phyloP scores from a whole-genome alignment of 2,329 filamentous ascomycete genomes.

The Hymenoscyphus fructigenus region DNA sequence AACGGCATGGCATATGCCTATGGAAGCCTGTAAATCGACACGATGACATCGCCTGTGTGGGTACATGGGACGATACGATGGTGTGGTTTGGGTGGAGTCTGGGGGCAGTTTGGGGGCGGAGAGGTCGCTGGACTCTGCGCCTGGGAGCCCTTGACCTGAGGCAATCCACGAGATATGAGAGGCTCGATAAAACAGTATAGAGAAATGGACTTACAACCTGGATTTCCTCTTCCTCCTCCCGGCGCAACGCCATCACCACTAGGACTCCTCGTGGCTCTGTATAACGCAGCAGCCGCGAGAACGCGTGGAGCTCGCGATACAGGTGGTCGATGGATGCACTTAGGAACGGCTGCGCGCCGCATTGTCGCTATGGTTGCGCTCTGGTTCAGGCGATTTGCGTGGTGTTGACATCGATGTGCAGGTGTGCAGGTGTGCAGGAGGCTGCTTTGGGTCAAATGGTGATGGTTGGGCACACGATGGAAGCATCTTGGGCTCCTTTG shows the following conservation, averaged over 20 bases:
- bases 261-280: slow-evolving; percentile 3
- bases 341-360: slow-evolving; percentile 7
- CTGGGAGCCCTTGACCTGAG: not conserved
- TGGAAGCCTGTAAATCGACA: not conserved
- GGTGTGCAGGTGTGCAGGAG: not conserved
- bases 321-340: slow-evolving; percentile 6
- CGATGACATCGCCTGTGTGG: not conserved
- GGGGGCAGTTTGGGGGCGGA: not conserved
- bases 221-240: not conserved
- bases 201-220: not conserved
- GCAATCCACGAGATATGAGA: not conserved
- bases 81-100: not conserved
- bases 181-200: not conserved
- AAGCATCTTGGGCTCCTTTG: not conserved
- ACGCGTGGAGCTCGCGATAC: slow-evolving; percentile 8
- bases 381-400: not conserved
- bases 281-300: slow-evolving; percentile 5
- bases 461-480: not conserved
- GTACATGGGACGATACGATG: not conserved
- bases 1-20: not conserved
- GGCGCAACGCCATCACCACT: not conserved
- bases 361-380: not conserved
- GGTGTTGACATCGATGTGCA: too few relatives aligned
- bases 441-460: not conserved
- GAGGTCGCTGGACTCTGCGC: not conserved